Conservation (phyloP, 768 basidiomycete species). For the Lentinula detonsa region DNA sequence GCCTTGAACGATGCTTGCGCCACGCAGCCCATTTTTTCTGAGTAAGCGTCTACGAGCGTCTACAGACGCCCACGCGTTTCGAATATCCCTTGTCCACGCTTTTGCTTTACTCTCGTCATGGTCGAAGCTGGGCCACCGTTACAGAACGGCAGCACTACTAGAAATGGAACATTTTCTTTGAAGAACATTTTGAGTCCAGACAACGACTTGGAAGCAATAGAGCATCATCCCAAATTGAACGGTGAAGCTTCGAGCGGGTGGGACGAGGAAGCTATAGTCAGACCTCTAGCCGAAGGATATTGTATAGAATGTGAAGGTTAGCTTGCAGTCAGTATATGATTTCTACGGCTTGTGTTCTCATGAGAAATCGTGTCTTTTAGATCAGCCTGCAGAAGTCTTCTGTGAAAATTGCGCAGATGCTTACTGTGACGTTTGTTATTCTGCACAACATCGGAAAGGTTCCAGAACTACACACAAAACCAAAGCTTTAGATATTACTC, state of each 20-base stretch:
- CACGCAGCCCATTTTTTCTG: background rate
- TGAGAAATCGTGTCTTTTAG: slow-evolving; percentile 26
- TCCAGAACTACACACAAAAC: slow-evolving; percentile 58
- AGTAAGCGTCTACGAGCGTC: background rate
- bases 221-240: slow-evolving; percentile 37
- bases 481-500: slow-evolving; percentile 32
- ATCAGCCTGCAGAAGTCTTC: slow-evolving; percentile 73
- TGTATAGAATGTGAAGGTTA: slow-evolving; percentile 87
- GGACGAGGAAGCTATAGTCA: slow-evolving; percentile 56
- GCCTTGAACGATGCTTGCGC: background rate
- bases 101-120: background rate
- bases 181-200: slow-evolving; percentile 64
- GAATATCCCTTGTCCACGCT: background rate
- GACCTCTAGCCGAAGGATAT: slow-evolving; percentile 51
- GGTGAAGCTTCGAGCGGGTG: slow-evolving; percentile 44
- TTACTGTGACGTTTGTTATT: slow-evolving; percentile 84
- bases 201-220: slow-evolving; percentile 45
- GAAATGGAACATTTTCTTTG: slow-evolving; percentile 41
- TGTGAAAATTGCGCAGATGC: slow-evolving; percentile 70
- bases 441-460: slow-evolving; percentile 80
- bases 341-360: background rate
- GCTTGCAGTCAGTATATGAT: background rate
- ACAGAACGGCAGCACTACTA: background rate
- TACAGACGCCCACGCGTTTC: background rate
- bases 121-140: background rate